Conservation (phyloP, 1,284 basidiomycete genomes). For the Ustilago tritici region DNA sequence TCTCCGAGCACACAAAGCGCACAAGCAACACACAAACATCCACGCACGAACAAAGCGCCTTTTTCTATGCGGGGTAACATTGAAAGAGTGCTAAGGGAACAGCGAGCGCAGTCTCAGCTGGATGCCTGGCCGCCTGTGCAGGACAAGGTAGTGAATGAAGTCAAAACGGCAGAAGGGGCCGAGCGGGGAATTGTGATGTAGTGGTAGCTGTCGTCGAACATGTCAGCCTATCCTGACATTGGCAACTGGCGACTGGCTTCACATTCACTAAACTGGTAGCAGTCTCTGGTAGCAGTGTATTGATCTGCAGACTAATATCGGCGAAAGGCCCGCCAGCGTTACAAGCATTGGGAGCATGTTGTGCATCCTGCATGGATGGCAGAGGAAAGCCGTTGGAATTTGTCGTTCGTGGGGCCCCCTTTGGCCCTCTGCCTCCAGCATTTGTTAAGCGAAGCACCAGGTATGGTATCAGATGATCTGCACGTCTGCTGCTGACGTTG, state of each 20-base stretch:
- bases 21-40: no score
- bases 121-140: neutral
- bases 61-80: slow-evolving; percentile 4
- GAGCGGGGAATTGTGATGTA: neutral
- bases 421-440: neutral
- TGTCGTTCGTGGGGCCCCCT: no score
- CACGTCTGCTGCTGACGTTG: neutral
- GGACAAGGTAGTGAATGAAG: neutral
- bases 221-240: neutral
- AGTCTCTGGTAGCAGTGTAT: neutral
- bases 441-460: neutral
- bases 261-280: neutral
- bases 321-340: no score
- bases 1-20: no score
- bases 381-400: neutral
- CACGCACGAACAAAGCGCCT: neutral
- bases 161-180: neutral
- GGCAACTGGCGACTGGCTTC: neutral
- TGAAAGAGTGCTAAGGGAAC: neutral
- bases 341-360: neutral
- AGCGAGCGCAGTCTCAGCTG: neutral
- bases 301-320: no score
- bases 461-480: neutral
- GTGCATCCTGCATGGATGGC: slow-evolving; percentile 3
- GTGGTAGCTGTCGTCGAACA: neutral